Evolutionary conservation across 2,329 filamentous ascomycete species (phyloP), one percentile per base, ranked within the genome.

Genomic region (Monilinia fructicola): DNA sequence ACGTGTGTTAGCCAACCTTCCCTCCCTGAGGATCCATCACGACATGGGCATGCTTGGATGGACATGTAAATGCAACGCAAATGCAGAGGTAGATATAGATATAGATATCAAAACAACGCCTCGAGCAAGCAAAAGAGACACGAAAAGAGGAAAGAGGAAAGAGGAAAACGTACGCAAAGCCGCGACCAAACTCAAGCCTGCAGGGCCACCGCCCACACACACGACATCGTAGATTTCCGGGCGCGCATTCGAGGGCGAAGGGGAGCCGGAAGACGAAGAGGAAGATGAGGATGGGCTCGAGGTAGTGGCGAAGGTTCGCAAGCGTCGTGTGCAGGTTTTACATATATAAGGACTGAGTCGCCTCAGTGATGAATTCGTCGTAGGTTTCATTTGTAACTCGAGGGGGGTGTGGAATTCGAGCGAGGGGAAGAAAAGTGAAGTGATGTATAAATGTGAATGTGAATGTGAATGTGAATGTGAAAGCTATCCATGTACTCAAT

Each of bases 131-230:
- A 35, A 35, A 35, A 35, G 28, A 31, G 6, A 31, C 3, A 31
- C 3, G 6, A 3, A 2, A 62, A 23, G 5, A 21, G 65, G 26
- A 44, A 10, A 56, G 23, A 67, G 50, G 52, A 66, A 54, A 21
- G 52, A 11, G n/a, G n/a, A n/a, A n/a, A 31, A 77, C 84, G 72
- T 83, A 93, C 91, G 88, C 54, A 95, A 83, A 72, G 91, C 90
- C 68, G 90, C 86, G 66, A 93, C 80, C 42, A 96, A 84, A 74
- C 92, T 96, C 67, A 99, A 83, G 65, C 94, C 94, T 54, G 93
- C 76, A 31, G 75, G 75, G 53, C 76, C 76, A 31, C 76, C 76
- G 44, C 76, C 76, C 52, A 77, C 73, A 56, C 76, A 77, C 26
- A 77, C 75, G 9, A 77, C 72, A 72, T 77, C 76, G 64, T 75